These are phyloP conservation scores for Fusarium clavum DNA, from an alignment of 2,329 filamentous ascomycete genomes.

Conservation along the genomic window DNA sequence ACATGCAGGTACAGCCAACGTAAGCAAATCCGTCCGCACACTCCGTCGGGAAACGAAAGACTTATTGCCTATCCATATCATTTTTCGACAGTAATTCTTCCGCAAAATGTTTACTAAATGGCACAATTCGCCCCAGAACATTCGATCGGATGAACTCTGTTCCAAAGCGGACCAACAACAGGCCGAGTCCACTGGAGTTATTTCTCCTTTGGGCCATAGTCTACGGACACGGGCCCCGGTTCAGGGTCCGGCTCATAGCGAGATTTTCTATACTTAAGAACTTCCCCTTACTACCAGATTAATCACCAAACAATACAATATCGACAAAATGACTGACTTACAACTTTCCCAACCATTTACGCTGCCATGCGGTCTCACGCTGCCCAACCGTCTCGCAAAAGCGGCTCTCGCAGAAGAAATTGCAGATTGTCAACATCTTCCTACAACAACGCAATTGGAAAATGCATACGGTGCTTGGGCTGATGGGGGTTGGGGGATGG, in stretches of 20 bases:
- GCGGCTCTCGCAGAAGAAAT: constrained; percentile 63
- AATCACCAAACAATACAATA: too few species aligned
- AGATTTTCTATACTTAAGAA: constrained; percentile 5
- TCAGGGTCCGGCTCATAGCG: not conserved
- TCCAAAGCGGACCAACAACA: constrained; percentile 20
- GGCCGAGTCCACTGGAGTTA: constrained; percentile 15
- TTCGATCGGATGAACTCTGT: constrained; percentile 7
- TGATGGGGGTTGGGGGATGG: constrained; percentile 63
- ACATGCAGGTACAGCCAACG: not conserved
- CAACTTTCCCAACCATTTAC: constrained; percentile 55
- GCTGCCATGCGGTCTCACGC: constrained; percentile 65
- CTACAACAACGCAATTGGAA: constrained; percentile 54
- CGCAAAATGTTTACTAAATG: not conserved
- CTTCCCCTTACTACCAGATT: not conserved
- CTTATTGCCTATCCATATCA: too few species aligned
- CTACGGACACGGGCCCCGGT: constrained; percentile 20
- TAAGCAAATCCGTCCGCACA: not conserved
- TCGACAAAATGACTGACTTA: constrained; percentile 23
- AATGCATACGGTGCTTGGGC: constrained; percentile 66
- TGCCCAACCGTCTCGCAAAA: constrained; percentile 66
- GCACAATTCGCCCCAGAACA: not conserved
- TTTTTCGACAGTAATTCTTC: not conserved
- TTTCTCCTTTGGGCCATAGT: constrained; percentile 25
- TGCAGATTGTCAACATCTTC: constrained; percentile 56
- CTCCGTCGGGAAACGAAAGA: not conserved